A percentile compares a stretch with the other conserved stretches of the same genome.
These are phyloP conservation scores for Penicillium coffeae DNA, from an alignment of 495 filamentous ascomycete species.

Conservation along the genomic window DNA sequence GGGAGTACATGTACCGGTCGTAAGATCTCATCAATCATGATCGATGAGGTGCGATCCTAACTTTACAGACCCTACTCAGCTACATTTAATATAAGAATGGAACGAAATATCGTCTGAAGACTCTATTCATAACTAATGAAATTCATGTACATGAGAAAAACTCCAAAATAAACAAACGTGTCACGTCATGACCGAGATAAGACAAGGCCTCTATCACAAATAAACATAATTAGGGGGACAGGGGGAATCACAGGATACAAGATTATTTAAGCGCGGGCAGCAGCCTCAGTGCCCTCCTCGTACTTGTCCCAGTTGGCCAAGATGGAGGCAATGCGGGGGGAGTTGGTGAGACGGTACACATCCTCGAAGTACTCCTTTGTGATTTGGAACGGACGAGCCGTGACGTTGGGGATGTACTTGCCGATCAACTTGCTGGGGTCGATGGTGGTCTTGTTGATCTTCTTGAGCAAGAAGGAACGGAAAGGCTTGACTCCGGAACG, in stretches of 20 bases:
- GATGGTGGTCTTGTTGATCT: conserved; percentile 97
- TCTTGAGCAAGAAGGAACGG: conserved; percentile 95
- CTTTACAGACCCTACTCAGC: too few species aligned
- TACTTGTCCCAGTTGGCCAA: conserved; percentile 80
- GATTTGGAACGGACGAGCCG: conserved; percentile 88
- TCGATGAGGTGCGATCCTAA: too few species aligned
- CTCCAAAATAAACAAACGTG: conserved; percentile 22
- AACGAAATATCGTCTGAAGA: conserved; percentile 5
- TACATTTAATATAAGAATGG: background rate
- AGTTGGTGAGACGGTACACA: conserved; percentile 89
- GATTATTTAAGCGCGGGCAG: conserved; percentile 14
- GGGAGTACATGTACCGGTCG: too few species aligned
- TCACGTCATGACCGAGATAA: conserved; percentile 27
- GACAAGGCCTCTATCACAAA: conserved; percentile 22
- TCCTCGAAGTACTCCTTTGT: conserved; percentile 99
- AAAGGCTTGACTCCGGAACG: conserved; percentile 98
- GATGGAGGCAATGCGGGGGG: conserved; percentile 83
- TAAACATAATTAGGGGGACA: conserved; percentile 13
- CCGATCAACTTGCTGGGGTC: conserved; percentile 93
- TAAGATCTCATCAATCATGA: too few species aligned
- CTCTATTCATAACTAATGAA: background rate
- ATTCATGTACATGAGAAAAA: conserved; percentile 17
- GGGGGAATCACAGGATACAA: conserved; percentile 21
- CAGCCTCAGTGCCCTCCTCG: conserved; percentile 44
- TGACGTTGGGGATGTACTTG: conserved; percentile 99